These are phyloP conservation scores for Sinapis alba DNA, from an alignment of 441 rosid genomes.

Conservation along the genomic window DNA sequence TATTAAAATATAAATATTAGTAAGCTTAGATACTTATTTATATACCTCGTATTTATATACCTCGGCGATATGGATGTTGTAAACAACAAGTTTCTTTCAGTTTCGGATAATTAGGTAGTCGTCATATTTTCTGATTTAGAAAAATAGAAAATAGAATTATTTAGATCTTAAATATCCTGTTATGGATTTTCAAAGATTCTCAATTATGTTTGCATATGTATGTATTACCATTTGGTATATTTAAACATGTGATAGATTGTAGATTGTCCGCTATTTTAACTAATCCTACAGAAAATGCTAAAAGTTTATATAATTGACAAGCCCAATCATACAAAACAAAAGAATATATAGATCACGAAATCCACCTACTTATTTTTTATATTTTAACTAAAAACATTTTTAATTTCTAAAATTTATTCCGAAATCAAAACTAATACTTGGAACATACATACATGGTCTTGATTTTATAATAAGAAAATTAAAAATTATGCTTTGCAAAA, in stretches of 20 bases:
- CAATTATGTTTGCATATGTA: not conserved
- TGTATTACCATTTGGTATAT: not conserved
- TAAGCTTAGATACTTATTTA: not conserved
- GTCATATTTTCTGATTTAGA: not conserved
- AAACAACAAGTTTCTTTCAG: not conserved
- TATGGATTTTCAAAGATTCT: slow-evolving; percentile 11
- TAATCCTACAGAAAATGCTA: slow-evolving; percentile 37
- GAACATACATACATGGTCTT: not conserved
- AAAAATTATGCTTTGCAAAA: not conserved
- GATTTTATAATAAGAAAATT: not conserved
- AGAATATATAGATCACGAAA: slow-evolving; percentile 42
- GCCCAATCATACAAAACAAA: slow-evolving; percentile 36
- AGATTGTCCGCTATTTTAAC: slow-evolving; percentile 27
- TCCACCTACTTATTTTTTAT: slow-evolving; percentile 37
- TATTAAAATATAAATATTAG: not conserved
- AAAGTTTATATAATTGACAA: slow-evolving; percentile 38
- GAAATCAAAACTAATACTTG: not conserved
- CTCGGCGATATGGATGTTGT: not conserved
- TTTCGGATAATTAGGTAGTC: not conserved
- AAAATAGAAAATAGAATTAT: not conserved
- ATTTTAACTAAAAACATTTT: not conserved
- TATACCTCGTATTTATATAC: not conserved
- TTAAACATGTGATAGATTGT: not conserved
- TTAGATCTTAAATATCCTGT: not conserved
- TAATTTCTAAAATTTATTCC: not conserved